Conservation (phyloP, 352 stramenopile genomes). For the Pythium oligandrum region DNA sequence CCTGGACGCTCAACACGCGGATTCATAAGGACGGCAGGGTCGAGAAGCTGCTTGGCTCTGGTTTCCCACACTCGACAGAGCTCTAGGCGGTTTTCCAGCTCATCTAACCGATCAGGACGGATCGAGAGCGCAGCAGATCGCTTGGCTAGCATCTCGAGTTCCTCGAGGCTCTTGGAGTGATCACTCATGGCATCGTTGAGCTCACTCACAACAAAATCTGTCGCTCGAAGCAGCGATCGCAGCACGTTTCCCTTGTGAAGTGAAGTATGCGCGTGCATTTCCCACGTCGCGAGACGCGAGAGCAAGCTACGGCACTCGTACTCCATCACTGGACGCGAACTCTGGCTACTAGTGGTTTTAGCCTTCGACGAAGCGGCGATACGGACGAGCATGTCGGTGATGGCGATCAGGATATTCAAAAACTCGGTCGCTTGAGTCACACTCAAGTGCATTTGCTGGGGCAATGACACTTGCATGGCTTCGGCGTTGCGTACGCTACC, state of each 20-base stretch:
- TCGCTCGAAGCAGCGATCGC: constrained; percentile 11
- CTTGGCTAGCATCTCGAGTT: constrained; percentile 19
- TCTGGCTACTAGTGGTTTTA: constrained; percentile 5
- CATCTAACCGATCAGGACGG: constrained; percentile 26
- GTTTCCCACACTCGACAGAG: constrained; percentile 52
- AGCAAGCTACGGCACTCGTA: constrained; percentile 17
- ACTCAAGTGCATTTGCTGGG: not conserved
- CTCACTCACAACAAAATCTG: constrained; percentile 11
- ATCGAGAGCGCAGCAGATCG: constrained; percentile 30
- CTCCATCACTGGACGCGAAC: constrained; percentile 17
- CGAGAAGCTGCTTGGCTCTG: constrained; percentile 42
- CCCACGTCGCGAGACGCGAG: constrained; percentile 11
- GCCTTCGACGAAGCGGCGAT: constrained; percentile 20
- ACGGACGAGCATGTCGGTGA: constrained; percentile 20
- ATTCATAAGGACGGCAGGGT: constrained; percentile 6
- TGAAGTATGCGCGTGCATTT: constrained; percentile 9
- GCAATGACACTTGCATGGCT: too few species aligned
- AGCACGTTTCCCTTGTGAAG: constrained; percentile 24
- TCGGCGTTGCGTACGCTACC: not conserved
- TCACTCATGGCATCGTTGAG: constrained; percentile 15
- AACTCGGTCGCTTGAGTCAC: constrained; percentile 13
- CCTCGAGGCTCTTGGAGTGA: constrained; percentile 22
- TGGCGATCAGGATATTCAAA: constrained; percentile 13
- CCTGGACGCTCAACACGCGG: constrained; percentile 17
- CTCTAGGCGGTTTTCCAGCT: constrained; percentile 46